Evolutionary conservation across 2,329 filamentous ascomycete genomes (phyloP).

Genomic region (Colletotrichum euphorbiae): DNA sequence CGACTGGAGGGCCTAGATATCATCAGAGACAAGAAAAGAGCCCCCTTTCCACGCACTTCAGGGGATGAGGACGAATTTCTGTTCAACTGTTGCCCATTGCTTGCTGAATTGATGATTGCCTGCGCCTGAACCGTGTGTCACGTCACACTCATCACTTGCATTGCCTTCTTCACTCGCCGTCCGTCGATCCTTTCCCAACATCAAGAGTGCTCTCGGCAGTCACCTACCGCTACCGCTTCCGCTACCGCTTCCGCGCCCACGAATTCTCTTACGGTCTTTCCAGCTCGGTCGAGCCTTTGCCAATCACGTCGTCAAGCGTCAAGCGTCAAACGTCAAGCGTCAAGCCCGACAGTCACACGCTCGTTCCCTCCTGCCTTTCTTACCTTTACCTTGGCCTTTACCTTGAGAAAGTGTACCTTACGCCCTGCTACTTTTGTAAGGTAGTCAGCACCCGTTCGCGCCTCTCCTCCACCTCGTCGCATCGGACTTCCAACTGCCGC

Average conservation of each 20-base stretch:
- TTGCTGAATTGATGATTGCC: background rate
- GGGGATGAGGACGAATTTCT: background rate
- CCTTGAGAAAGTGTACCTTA: background rate
- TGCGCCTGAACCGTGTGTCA: slow-evolving; percentile 5
- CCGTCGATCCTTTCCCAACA: slow-evolving; percentile 28
- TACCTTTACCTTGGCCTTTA: background rate
- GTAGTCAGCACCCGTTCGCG: background rate
- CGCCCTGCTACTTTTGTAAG: too few species aligned
- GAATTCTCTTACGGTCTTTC: slow-evolving; percentile 2
- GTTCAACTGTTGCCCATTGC: background rate
- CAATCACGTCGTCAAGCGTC: slow-evolving; percentile 14
- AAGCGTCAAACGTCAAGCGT: background rate
- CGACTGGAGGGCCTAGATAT: background rate
- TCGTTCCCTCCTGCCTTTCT: background rate
- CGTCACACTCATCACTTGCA: slow-evolving; percentile 5
- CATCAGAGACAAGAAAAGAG: background rate
- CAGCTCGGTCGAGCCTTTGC: slow-evolving; percentile 14
- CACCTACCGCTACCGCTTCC: background rate
- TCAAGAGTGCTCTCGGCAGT: slow-evolving; percentile 14
- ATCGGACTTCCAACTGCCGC: slow-evolving; percentile 22
- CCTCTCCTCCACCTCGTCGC: background rate
- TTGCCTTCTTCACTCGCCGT: background rate
- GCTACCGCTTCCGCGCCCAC: background rate
- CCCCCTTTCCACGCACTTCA: slow-evolving; percentile 5
- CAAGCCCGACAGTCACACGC: slow-evolving; percentile 7